Base-by-base conservation (phyloP, 257 asterid genomes). In the Solanum gracilifrons region DNA sequence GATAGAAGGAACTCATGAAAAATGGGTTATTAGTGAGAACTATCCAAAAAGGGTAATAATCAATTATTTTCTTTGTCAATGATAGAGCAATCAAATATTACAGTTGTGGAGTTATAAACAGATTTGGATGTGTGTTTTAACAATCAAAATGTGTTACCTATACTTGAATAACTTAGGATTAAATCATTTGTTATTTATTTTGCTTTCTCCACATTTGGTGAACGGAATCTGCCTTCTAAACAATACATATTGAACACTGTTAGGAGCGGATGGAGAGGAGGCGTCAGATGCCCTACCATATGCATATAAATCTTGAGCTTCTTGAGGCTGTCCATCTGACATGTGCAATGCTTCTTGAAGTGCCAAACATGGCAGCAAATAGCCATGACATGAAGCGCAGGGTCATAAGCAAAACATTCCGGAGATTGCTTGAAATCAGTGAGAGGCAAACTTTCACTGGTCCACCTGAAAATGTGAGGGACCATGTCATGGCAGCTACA, bases 281-380 rank as follows among this genome's bases (percentile, higher is more conserved):
- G 94, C 98, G 99, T 39, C 98, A 95, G 89, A 95, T 97, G 99
- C 99, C 99, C 11, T 97, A 97, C 88, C 99, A 97, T 84, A 95
- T 95, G 99, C 99, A 97, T 84, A 97, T 97, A 87, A 97, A 97
- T 89, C 98, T 97, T 10, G 99, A 97, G 93, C 98, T 97, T 87
- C 98, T 97, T 1, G 99, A 97, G 92, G 96, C 99, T n/a, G 98
- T 96, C 35, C 99, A 97, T 91, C 92, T 97, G 87, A 96, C 89
- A 31, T 93, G 98, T 87, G 98, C 98, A 35, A 97, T 97, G 99
- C 90, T 97, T 83, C 93, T 97, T 25, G 99, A 97, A 91, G 99
- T 97, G 69, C 99, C 99, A 16, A 95, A 95, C 93, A 95, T 97
- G 98, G 99, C 99, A 76, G 98, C 99, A 84, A 93, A 96, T 75